Base-by-base conservation (phyloP, 345 rosid genomes). In the Rhizophora apiculata region DNA sequence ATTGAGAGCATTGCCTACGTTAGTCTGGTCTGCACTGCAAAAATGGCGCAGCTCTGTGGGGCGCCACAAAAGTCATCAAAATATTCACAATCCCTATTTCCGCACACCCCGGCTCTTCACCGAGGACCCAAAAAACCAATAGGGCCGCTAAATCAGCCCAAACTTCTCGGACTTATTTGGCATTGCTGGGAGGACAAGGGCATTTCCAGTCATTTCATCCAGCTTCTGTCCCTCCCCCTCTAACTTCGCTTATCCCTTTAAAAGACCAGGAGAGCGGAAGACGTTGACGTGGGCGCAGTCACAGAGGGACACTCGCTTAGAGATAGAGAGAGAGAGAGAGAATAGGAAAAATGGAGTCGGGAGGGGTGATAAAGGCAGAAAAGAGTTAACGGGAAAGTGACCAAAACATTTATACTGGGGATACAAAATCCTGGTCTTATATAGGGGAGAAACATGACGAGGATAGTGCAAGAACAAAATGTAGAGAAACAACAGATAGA, bases 251-350 rank as follows among this genome's bases (percentile, higher is more conserved):
- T 61, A n/a, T 63, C 76, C 82, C 77, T 74, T 88, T 67, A 82
- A 90, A 88, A 65, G 76, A 75, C 85, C 83, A 71, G 86, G 80
- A 83, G 85, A 86, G 97, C 97, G 96, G 93, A 93, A 88, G 96
- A 62, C 74, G 80, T 64, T 58, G 68, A 58, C 65, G 68, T 43
- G 76, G 79, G 77, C 74, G 70, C 78, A 64, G 75, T 66, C 51
- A 24, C 26, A 57, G 71, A 59, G 36, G 24, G 43, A 65, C 26
- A 6, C 46, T 39, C 27, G 22, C 6, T 9, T 39, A n/a, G 34
- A 31, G 65, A 27, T 22, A 63, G 37, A 65, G 39, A 39, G 49
- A 72, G 64, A 13, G 48, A 65, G 68, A 49, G 65, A 0, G 61
- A 46, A 24, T 3, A 4, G 16, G 21, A 19, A 7, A 31, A 24